These are phyloP conservation scores for Hymenoscyphus albidus DNA, from an alignment of 2,329 filamentous ascomycete species.

Conservation along the genomic window DNA sequence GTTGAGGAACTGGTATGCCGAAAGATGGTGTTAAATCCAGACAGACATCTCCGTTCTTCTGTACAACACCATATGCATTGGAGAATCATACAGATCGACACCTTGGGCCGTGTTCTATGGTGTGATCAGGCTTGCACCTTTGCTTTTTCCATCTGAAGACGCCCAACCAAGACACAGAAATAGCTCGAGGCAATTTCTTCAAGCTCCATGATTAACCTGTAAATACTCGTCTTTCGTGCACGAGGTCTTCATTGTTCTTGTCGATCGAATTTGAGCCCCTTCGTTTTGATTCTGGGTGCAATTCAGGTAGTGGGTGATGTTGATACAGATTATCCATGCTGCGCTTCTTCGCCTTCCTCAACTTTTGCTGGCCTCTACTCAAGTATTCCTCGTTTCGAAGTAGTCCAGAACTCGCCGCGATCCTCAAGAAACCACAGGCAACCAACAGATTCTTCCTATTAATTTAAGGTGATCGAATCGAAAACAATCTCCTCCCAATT, in stretches of 20 bases:
- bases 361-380: not conserved
- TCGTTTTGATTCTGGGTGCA: not conserved
- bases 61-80: not conserved
- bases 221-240: not conserved
- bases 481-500: not conserved
- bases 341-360: not conserved
- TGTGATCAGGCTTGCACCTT: not conserved
- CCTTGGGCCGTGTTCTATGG: not conserved
- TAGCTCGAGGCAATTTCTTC: not conserved
- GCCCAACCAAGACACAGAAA: not conserved
- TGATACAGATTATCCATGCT: not conserved
- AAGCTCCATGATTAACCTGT: constrained; percentile 2
- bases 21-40: not conserved
- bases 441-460: not conserved
- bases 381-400: not conserved
- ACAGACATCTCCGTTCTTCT: not conserved
- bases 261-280: not conserved
- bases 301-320: not conserved
- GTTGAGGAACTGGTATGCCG: not conserved
- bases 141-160: not conserved
- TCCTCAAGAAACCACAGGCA: not conserved
- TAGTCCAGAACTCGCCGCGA: not conserved
- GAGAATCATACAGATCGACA: not conserved
- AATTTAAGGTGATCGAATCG: not conserved
- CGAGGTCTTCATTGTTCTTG: not conserved